phyloP scores from a whole-genome alignment of 164 flowering plant species.

The Tetrastigma voinierianum region DNA sequence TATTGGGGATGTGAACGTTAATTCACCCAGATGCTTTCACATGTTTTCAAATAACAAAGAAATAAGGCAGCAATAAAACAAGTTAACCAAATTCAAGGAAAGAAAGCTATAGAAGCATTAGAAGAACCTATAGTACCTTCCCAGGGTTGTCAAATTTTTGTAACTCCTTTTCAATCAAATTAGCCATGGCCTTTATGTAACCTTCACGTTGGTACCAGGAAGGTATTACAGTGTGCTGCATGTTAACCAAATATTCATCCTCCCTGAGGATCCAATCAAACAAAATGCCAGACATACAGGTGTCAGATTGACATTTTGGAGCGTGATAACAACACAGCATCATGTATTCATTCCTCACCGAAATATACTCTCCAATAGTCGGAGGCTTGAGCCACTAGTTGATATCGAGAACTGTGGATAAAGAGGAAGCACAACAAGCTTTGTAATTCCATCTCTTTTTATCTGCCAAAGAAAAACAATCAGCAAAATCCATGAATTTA shows the following conservation, averaged over 20 bases:
- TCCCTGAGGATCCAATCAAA: constrained; percentile 51
- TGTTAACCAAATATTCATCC: constrained; percentile 94
- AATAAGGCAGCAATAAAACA: background rate
- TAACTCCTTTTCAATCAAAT: constrained; percentile 79
- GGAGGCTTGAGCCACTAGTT: constrained; percentile 98
- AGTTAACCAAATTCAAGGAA: background rate
- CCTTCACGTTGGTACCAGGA: constrained; percentile 99
- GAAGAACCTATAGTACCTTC: constrained; percentile 43
- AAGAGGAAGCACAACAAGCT: constrained; percentile 97
- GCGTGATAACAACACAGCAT: constrained; percentile 2
- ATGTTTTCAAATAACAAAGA: background rate
- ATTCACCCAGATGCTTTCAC: no score
- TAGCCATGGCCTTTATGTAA: constrained; percentile 90
- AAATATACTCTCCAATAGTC: constrained; percentile 90
- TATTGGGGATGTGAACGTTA: no score
- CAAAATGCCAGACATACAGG: constrained; percentile 11
- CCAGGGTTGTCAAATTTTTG: constrained; percentile 59
- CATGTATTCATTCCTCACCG: constrained; percentile 41
- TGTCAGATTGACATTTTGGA: background rate
- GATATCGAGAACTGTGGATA: constrained; percentile 99
- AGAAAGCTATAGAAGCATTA: background rate
- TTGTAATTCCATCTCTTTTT: constrained; percentile 79
- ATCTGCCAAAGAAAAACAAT: constrained; percentile 45
- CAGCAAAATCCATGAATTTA: background rate
- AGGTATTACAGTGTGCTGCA: constrained; percentile 98